A percentile compares a stretch with the other conserved stretches of the same genome.
Evolutionary conservation across 1,284 basidiomycete species (phyloP).

Genomic region (Fomitopsis schrenkii): DNA sequence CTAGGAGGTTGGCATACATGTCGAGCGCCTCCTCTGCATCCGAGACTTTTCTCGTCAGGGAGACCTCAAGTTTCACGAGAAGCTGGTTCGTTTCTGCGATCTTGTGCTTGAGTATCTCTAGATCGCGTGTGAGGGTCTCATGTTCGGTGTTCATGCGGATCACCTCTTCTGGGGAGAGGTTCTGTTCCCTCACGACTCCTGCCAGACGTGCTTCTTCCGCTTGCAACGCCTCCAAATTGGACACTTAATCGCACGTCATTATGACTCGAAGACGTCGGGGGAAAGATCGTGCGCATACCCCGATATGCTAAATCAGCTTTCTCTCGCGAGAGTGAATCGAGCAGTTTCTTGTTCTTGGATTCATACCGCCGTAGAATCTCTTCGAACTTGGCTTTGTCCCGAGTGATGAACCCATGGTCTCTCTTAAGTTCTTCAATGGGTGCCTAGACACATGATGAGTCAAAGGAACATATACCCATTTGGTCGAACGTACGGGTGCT

Average conservation of each 20-base stretch:
- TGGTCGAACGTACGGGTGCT: constrained; percentile 42
- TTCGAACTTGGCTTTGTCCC: constrained; percentile 68
- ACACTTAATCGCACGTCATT: constrained; percentile 33
- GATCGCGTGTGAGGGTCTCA: constrained; percentile 62
- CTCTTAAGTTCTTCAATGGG: constrained; percentile 59
- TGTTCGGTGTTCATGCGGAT: constrained; percentile 83
- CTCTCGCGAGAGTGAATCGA: constrained; percentile 57
- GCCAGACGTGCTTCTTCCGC: constrained; percentile 59
- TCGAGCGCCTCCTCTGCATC: constrained; percentile 78
- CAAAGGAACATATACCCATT: neutral
- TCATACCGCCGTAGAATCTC: constrained; percentile 64
- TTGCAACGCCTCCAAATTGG: constrained; percentile 55
- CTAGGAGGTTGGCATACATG: constrained; percentile 67
- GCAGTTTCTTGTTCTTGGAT: constrained; percentile 56
- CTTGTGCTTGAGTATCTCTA: constrained; percentile 75
- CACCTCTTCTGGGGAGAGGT: constrained; percentile 83
- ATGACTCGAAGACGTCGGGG: neutral
- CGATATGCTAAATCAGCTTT: constrained; percentile 54
- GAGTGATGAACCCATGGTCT: constrained; percentile 51
- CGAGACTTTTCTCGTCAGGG: constrained; percentile 70
- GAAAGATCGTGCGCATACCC: constrained; percentile 31
- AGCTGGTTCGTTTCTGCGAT: constrained; percentile 66
- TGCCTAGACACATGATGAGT: constrained; percentile 39
- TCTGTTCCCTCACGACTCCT: constrained; percentile 74
- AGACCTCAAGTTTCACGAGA: constrained; percentile 74